Evolutionary conservation across 306 rosid species (phyloP).

Genomic region (cucumber (Cucumis sativus)): DNA sequence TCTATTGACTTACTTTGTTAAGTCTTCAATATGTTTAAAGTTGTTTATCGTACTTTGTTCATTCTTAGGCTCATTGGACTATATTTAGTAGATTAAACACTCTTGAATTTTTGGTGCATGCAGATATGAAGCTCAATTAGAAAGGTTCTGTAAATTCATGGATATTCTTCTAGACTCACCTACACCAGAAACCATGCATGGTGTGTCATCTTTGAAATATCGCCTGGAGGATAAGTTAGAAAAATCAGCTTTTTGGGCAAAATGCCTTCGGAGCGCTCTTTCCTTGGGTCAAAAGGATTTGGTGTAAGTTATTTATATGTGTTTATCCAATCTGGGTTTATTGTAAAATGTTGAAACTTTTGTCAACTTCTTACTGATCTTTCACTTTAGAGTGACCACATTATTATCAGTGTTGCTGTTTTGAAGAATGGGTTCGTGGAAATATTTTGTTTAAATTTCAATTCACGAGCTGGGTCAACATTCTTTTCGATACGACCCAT

Average conservation of each 20-base stretch:
- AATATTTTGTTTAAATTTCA: neutral
- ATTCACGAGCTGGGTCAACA: slow-evolving; percentile 9
- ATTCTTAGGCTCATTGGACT: neutral
- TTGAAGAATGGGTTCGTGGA: neutral
- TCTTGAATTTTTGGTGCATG: neutral
- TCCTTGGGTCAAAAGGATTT: slow-evolving; percentile 75
- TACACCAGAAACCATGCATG: slow-evolving; percentile 66
- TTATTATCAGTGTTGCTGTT: neutral
- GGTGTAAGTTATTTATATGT: slow-evolving; percentile 42
- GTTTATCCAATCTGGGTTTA: neutral
- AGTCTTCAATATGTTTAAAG: neutral
- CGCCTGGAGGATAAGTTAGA: slow-evolving; percentile 55
- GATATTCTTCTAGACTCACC: slow-evolving; percentile 68
- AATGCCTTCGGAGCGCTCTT: slow-evolving; percentile 42
- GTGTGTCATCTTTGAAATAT: slow-evolving; percentile 36
- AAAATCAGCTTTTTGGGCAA: slow-evolving; percentile 75
- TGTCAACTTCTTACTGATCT: neutral
- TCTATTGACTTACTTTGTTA: neutral
- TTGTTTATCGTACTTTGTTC: neutral
- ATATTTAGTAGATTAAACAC: neutral
- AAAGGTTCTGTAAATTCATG: slow-evolving; percentile 76
- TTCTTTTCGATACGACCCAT: neutral
- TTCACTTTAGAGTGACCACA: neutral
- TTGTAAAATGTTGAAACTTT: neutral
- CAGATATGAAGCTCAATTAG: slow-evolving; percentile 80